phyloP scores from a whole-genome alignment of 1,284 basidiomycete genomes.

The Thelephora terrestris region DNA sequence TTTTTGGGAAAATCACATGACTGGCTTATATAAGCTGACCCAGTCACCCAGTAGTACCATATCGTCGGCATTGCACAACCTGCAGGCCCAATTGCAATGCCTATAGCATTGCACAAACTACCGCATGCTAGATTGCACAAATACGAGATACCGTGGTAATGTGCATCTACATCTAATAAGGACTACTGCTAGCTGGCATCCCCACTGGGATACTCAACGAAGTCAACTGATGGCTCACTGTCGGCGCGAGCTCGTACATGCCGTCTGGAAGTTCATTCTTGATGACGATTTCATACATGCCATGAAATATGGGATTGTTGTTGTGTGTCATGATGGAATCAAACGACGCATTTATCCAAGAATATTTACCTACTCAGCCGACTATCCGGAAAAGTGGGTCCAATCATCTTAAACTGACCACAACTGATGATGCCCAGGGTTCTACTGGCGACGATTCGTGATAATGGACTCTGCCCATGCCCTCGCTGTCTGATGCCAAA shows the following conservation, averaged over 20 bases:
- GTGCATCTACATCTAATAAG: too few species aligned
- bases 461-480: slow-evolving; percentile 16
- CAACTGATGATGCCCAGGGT: slow-evolving; percentile 9
- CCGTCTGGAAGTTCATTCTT: slow-evolving; percentile 12
- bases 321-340: slow-evolving; percentile 16
- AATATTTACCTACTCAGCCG: too few species aligned
- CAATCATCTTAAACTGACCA: too few species aligned
- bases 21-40: too few species aligned
- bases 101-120: too few species aligned
- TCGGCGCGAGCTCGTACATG: slow-evolving; percentile 16
- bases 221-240: slow-evolving; percentile 13
- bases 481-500: slow-evolving; percentile 20
- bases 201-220: background rate
- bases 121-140: too few species aligned
- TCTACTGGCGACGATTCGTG: slow-evolving; percentile 8
- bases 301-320: slow-evolving; percentile 16
- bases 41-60: too few species aligned
- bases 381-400: slow-evolving; percentile 22
- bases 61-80: too few species aligned
- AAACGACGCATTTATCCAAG: slow-evolving; percentile 14
- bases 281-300: slow-evolving; percentile 14
- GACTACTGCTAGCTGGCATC: slow-evolving; percentile 3
- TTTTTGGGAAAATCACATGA: too few species aligned
- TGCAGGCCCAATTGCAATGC: too few species aligned
- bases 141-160: too few species aligned